phyloP scores from a whole-genome alignment of 2,329 filamentous ascomycete species.

The Bipolaris gigantea region DNA sequence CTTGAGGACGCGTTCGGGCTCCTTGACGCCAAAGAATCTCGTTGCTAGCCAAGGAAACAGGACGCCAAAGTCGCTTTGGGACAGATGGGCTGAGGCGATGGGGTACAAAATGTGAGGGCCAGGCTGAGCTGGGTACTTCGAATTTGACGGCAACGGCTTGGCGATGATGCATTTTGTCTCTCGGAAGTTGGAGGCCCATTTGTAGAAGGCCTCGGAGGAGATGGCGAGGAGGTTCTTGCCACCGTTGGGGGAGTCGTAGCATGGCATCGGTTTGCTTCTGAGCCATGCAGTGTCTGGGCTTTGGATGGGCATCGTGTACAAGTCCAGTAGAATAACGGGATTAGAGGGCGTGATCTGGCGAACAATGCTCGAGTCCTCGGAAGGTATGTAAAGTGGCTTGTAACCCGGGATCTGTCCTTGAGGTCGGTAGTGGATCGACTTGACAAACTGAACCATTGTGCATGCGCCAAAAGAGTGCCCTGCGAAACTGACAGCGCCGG shows the following conservation, averaged over 20 bases:
- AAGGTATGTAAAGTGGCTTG: slow-evolving; percentile 64
- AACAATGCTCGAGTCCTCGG: slow-evolving; percentile 58
- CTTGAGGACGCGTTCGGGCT: slow-evolving; percentile 77
- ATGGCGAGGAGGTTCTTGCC: slow-evolving; percentile 67
- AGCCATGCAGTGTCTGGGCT: slow-evolving; percentile 65
- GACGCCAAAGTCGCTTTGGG: slow-evolving; percentile 80
- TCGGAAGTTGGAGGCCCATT: slow-evolving; percentile 74
- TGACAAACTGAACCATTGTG: slow-evolving; percentile 74
- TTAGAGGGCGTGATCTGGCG: slow-evolving; percentile 69
- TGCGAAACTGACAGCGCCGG: slow-evolving; percentile 72
- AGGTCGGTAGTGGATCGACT: slow-evolving; percentile 72
- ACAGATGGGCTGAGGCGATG: slow-evolving; percentile 73
- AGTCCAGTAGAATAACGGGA: slow-evolving; percentile 71
- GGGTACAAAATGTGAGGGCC: slow-evolving; percentile 75
- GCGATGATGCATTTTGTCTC: slow-evolving; percentile 69
- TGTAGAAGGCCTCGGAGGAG: slow-evolving; percentile 75
- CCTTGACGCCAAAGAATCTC: slow-evolving; percentile 58
- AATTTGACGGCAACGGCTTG: slow-evolving; percentile 54
- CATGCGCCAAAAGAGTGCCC: slow-evolving; percentile 83
- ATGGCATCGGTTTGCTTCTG: slow-evolving; percentile 72
- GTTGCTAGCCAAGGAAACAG: slow-evolving; percentile 71
- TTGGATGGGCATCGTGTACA: slow-evolving; percentile 76
- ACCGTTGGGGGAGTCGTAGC: slow-evolving; percentile 57
- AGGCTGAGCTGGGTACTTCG: slow-evolving; percentile 41
- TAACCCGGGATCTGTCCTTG: slow-evolving; percentile 51